Percentiles rank a stretch among this genome's conserved stretches.
phyloP scores from a whole-genome alignment of 345 rosid species.

The Bretschneidera sinensis region DNA sequence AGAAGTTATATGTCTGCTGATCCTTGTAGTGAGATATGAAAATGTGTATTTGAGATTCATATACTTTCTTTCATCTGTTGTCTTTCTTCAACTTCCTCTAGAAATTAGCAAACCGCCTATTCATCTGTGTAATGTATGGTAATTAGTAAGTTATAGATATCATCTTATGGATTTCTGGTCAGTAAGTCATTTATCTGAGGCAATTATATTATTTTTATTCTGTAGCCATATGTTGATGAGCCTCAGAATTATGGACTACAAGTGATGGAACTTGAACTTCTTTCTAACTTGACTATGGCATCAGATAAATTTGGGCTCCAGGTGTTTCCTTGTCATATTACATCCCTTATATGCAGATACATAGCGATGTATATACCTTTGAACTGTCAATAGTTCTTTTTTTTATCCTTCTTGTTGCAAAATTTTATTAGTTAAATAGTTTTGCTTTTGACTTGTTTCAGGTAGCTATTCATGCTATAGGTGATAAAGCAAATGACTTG shows the following conservation, averaged over 20 bases:
- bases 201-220: neutral
- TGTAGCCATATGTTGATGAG: constrained; percentile 67
- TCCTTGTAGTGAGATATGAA: neutral
- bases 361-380: too few relatives aligned
- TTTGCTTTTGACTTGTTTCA: constrained; percentile 23
- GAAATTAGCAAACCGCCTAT: too few relatives aligned
- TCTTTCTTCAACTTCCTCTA: neutral
- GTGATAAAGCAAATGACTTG: constrained; percentile 83
- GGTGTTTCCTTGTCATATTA: constrained; percentile 34
- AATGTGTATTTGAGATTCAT: neutral
- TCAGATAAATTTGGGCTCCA: constrained; percentile 80
- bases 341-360: too few relatives aligned
- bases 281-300: constrained; percentile 63
- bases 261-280: constrained; percentile 48
- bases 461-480: constrained; percentile 95
- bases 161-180: neutral
- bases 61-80: neutral
- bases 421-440: neutral
- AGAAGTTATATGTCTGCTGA: constrained; percentile 11
- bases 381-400: too few relatives aligned
- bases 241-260: constrained; percentile 68
- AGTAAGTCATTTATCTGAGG: neutral
- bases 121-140: too few relatives aligned
- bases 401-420: too few relatives aligned
- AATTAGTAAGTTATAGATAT: too few relatives aligned